Base-by-base conservation (phyloP, 805 yeast genomes). In the Huiozyma sinensis region DNA sequence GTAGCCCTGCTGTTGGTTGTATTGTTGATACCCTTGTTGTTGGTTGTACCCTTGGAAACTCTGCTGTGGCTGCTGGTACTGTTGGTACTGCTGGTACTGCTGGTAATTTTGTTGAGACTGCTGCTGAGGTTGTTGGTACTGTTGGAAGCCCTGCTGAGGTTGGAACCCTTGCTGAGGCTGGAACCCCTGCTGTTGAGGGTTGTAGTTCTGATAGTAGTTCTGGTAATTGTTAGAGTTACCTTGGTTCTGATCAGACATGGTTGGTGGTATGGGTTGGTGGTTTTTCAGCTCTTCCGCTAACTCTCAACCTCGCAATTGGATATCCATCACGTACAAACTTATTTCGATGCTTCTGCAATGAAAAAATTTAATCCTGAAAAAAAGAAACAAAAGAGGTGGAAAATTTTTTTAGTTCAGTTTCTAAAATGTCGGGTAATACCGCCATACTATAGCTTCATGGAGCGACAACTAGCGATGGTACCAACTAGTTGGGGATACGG, bases 121-220 rank as follows among this genome's bases (percentile, higher is more conserved):
- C 11, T 11, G 11, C 40, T 40, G 43, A 49, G 58, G 59, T 41
- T 53, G 54, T 27, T 42, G 32, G 33, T 58, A 50, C 12, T 52
- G 50, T 29, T 60, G 56, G 24, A 36, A 47, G 24, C 24, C 24
- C 39, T 41, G 47, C 37, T 41, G 47, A 31, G 42, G 40, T 12
- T 43, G 45, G 4, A 17, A 17, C 24, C 24, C 24, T 17, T 17
- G 24, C 24, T 17, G 24, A 17, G 24, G 24, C 24, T 17, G 24
- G 24, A 17, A 17, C 35, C 40, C 44, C 46, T 67, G 74, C 43
- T 65, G 65, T 43, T 72, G 73, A 37, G 54, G 65, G 24, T 65
- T 47, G 46, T 56, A 68, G 36, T 59, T 36, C 24, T 17, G 24
- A 17, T 17, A 17, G 24, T 17, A 17, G 24, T 17, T 17, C n/a